phyloP scores from a whole-genome alignment of 441 rosid genomes.

The Euphorbia schlechtendalii region DNA sequence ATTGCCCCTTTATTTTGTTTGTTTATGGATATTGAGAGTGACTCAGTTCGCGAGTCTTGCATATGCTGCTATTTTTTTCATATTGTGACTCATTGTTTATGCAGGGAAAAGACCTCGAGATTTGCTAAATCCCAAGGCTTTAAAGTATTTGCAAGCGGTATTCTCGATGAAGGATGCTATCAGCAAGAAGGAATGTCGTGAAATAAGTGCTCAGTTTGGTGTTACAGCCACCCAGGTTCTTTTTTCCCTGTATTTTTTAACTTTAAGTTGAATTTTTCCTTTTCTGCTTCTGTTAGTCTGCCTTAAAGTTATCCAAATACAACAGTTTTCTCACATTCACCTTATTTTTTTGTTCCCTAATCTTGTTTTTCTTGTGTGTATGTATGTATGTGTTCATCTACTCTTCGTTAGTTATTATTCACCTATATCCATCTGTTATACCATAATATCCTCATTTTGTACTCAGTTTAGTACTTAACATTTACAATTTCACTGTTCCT shows the following conservation, averaged over 20 bases:
- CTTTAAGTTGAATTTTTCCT: background rate
- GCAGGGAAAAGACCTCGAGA: slow-evolving; percentile 98
- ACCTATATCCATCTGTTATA: background rate
- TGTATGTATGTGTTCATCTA: background rate
- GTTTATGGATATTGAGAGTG: background rate
- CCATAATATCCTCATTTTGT: background rate
- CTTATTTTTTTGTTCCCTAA: background rate
- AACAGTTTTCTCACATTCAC: background rate
- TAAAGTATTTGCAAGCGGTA: slow-evolving; percentile 83
- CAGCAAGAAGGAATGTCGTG: slow-evolving; percentile 89
- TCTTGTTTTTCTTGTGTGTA: background rate
- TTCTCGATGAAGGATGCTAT: slow-evolving; percentile 90
- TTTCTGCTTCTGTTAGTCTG: background rate
- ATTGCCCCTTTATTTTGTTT: background rate
- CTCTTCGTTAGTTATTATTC: background rate
- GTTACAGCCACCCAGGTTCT: slow-evolving; percentile 80
- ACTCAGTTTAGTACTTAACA: too few relatives aligned
- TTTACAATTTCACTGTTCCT: background rate
- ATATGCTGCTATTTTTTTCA: slow-evolving; percentile 14
- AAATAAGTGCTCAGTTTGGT: slow-evolving; percentile 89
- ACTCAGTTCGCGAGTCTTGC: slow-evolving; percentile 3
- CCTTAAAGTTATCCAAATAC: background rate
- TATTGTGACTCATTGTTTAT: slow-evolving; percentile 22
- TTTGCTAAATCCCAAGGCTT: slow-evolving; percentile 89
- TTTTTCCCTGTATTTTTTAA: background rate